Base-by-base conservation (phyloP, 306 rosid species). In the Sicyos edulis region DNA sequence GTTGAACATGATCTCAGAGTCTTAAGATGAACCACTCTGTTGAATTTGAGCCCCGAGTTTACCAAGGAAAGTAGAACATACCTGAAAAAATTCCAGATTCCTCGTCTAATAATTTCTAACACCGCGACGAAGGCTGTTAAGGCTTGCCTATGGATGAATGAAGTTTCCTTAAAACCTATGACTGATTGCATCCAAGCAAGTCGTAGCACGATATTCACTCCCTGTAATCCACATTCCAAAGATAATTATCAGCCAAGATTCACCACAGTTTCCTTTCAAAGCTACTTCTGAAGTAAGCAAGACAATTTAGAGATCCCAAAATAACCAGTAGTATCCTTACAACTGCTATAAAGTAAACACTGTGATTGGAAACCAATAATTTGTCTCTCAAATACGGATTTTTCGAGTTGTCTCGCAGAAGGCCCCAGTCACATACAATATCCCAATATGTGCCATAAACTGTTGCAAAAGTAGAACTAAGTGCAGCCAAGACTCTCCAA, bases 21-120 rank as follows among this genome's bases (percentile, higher is more conserved):
- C 4, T 32, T 6, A 6, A 8, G 2, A 61, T 61, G 16, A 61
- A 26, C 29, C 37, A 19, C n/a, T 13, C 13, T 50, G n/a, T 50
- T 62, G 22, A 63, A n/a, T 16, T 65, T 37, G 2, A 24, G 26
- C 65, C 19, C 63, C 12, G 15, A 47, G 19, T 10, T 21, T 8
- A 68, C 13, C 20, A 44, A 22, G n/a, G 49, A 67, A 54, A 16
- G 75, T 60, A 13, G 13, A 44, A n/a, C 52, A 61, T 74, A 91
- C 97, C 97, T 81, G 83, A 91, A 87, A 80, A 91, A 88, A 74
- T 91, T 91, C 96, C 97, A 88, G 59, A 91, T 87, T 79, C 97
- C 96, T 0, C 96, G 97, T 1, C 92, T 88, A 72, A 88, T 74
- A 66, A 88, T 91, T 75, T 91, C 96, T 77, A 91, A 81, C 63